Evolutionary conservation across 352 stramenopile species (phyloP), one percentile per base, ranked within the genome.

Genomic region (Poterioochromonas sp.): DNA sequence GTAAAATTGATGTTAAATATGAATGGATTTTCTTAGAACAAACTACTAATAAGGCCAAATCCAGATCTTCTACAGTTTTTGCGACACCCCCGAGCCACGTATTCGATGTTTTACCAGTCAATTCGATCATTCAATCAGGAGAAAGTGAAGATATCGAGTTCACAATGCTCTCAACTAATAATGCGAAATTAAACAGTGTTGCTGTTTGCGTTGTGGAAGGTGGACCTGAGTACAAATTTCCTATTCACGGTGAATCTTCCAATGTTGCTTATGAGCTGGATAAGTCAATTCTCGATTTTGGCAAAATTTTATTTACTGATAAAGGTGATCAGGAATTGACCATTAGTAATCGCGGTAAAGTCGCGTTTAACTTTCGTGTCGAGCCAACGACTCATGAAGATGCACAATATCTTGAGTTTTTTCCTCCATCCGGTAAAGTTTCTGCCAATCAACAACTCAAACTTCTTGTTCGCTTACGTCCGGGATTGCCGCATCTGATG

Each of bases 21-120:
- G 84, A 86, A 0, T 97, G 93, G 93, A 85, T 93, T n/a, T 97
- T 97, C 51, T 87, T 97, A 40, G 93, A 97, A 73, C 88, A 97
- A 71, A 89, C 92, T 63, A 88, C 49, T 79, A 8, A 81, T 79
- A 53, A 8, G 1, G 87, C 41, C 1, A 54, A 53, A 54, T 18
- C 12, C 3, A 29, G 43, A 37, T 2, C 12, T 44, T 40, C 26
- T 11, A 39, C 62, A 1, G 41, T n/a, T 5, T 34, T 43, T 29
- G 26, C 5, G 22, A 39, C 29, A 41, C 37, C 54, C 22, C 73
- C 80, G 3, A 80, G 76, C 58, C 77, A 91, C 65, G 90, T 96
- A 18, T 97, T 97, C 80, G 93, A 97, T 74, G 95, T 97, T 41
- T 79, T 97, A 0, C 93, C 93, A 0, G 96, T 97, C 39, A 87